phyloP scores from a whole-genome alignment of 305 asterid genomes.

The Fraxinus paxiana region DNA sequence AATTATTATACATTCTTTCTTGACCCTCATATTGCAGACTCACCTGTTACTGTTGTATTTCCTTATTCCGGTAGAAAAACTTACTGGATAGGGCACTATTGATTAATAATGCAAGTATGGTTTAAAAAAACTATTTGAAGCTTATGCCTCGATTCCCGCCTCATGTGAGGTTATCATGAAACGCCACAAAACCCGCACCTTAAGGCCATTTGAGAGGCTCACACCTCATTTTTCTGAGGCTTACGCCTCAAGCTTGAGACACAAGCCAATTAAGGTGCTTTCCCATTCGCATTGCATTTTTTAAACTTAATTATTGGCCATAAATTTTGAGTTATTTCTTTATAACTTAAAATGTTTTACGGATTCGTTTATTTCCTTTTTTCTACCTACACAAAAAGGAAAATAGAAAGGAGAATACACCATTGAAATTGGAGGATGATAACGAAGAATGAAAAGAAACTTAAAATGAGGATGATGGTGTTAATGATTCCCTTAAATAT shows the following conservation, averaged over 20 bases:
- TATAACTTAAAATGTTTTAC: background rate
- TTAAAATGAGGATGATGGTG: background rate
- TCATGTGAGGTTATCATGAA: background rate
- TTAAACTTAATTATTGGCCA: background rate
- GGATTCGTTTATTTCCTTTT: background rate
- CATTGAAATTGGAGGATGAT: background rate
- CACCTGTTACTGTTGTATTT: background rate
- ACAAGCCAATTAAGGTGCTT: background rate
- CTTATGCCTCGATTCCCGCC: background rate
- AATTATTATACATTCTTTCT: background rate
- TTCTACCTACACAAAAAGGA: background rate
- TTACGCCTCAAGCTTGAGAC: background rate
- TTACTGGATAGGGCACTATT: background rate
- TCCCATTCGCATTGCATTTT: background rate
- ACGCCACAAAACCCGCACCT: background rate
- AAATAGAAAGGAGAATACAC: background rate
- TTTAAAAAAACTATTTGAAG: background rate
- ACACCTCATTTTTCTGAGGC: background rate
- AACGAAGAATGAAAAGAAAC: too few relatives aligned
- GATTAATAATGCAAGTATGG: background rate
- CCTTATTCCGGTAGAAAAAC: background rate
- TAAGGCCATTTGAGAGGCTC: background rate
- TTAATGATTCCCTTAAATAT: background rate
- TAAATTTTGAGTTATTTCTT: background rate
- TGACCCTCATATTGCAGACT: background rate